Conservation (phyloP, 108 stramenopile species). For the Pseudonitzschia pungens region DNA sequence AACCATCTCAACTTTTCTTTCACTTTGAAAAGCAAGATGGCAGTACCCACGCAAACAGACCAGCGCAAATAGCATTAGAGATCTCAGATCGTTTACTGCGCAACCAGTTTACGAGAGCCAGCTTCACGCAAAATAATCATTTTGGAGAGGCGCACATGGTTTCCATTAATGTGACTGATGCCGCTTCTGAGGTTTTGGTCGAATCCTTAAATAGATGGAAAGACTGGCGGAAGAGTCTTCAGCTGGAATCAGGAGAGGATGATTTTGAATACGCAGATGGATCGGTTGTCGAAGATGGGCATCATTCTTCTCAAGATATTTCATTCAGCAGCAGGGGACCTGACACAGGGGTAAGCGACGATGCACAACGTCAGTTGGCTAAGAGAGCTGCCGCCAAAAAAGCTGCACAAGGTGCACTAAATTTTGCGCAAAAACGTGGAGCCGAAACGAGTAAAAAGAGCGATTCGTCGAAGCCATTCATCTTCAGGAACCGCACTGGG, state of each 20-base stretch:
- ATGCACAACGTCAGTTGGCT: slow-evolving; percentile 1
- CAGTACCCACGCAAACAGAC: slow-evolving; percentile 11
- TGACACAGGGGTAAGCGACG: not conserved
- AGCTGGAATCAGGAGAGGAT: slow-evolving; percentile 9
- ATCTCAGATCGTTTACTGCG: slow-evolving; percentile 40
- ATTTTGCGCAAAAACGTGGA: slow-evolving; percentile 54
- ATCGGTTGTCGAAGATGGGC: not conserved
- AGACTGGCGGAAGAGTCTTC: slow-evolving; percentile 41
- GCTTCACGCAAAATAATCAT: slow-evolving; percentile 3
- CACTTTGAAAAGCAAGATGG: slow-evolving; percentile 47
- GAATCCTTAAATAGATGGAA: slow-evolving; percentile 35
- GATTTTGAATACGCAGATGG: slow-evolving; percentile 11
- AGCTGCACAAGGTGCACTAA: slow-evolving; percentile 55
- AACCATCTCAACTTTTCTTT: slow-evolving; percentile 45
- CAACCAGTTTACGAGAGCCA: slow-evolving; percentile 15
- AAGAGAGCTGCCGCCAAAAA: slow-evolving; percentile 24
- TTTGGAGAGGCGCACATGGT: slow-evolving; percentile 24
- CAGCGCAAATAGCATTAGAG: slow-evolving; percentile 44
- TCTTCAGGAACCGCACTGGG: slow-evolving; percentile 64
- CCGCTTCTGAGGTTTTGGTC: slow-evolving; percentile 40
- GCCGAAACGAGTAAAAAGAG: slow-evolving; percentile 41
- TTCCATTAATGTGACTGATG: slow-evolving; percentile 45
- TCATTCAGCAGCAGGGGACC: not conserved
- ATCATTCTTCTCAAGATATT: not conserved
- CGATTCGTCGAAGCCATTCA: slow-evolving; percentile 62